Percentiles rank a stretch among this genome's conserved stretches.
phyloP scores from a whole-genome alignment of 2,329 filamentous ascomycete species.

The Arthrocladium fulminans region DNA sequence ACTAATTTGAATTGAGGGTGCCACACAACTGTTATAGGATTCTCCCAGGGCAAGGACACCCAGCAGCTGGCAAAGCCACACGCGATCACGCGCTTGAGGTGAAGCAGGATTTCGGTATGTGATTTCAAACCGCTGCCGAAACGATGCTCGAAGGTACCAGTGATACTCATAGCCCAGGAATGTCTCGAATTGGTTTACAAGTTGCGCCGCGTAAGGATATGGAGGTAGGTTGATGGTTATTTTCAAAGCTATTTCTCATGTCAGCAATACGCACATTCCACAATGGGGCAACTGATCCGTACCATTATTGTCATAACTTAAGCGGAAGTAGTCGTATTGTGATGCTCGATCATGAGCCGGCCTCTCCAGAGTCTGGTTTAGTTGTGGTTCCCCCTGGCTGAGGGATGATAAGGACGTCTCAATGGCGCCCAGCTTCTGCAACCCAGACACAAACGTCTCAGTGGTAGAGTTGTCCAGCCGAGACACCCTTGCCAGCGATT shows the following conservation, averaged over 20 bases:
- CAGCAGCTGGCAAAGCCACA: constrained; percentile 17
- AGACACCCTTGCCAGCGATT: too few species aligned
- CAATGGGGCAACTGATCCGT: not conserved
- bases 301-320: not conserved
- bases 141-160: not conserved
- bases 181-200: not conserved
- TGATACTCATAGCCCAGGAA: not conserved
- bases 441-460: too few species aligned
- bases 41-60: constrained; percentile 20
- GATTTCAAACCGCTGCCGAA: not conserved
- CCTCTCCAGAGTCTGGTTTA: too few species aligned
- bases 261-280: not conserved
- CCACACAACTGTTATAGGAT: constrained; percentile 10
- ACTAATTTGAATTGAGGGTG: constrained; percentile 10
- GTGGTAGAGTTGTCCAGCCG: too few species aligned
- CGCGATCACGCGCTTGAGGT: constrained; percentile 1
- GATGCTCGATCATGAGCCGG: too few species aligned
- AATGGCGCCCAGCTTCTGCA: too few species aligned
- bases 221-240: not conserved
- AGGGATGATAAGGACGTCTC: too few species aligned
- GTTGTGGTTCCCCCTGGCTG: too few species aligned
- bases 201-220: not conserved
- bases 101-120: not conserved
- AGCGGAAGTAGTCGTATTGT: too few species aligned
- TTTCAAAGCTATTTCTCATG: not conserved